Conservation (phyloP, 2,329 filamentous ascomycete genomes). For the Septoria petroselini region DNA sequence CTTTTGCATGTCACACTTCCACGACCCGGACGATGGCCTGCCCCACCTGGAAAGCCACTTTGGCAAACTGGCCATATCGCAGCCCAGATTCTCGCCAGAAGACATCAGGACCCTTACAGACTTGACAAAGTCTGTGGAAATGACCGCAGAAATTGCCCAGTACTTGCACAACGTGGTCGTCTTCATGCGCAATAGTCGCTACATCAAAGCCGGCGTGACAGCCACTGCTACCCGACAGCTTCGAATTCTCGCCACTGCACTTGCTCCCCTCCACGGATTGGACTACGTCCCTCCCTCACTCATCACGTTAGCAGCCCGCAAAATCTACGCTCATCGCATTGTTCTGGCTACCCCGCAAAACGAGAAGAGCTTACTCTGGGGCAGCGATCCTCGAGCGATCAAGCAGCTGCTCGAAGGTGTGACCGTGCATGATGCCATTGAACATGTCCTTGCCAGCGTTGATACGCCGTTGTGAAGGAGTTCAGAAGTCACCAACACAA, state of each 20-base stretch:
- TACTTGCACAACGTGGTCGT: slow-evolving; percentile 86
- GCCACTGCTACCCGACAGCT: slow-evolving; percentile 77
- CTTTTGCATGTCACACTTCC: slow-evolving; percentile 84
- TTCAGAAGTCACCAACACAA: no score
- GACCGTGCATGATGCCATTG: slow-evolving; percentile 55
- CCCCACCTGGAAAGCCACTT: slow-evolving; percentile 63
- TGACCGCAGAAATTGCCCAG: slow-evolving; percentile 73
- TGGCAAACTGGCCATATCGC: slow-evolving; percentile 35
- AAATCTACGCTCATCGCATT: slow-evolving; percentile 85
- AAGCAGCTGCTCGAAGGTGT: slow-evolving; percentile 61
- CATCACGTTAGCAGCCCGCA: slow-evolving; percentile 75
- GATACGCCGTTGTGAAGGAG: slow-evolving; percentile 52
- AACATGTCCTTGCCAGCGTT: slow-evolving; percentile 56
- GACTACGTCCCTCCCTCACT: slow-evolving; percentile 81
- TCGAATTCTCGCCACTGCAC: slow-evolving; percentile 51
- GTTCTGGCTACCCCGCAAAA: slow-evolving; percentile 64
- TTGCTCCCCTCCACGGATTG: slow-evolving; percentile 78
- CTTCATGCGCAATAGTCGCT: slow-evolving; percentile 83
- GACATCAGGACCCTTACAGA: slow-evolving; percentile 59
- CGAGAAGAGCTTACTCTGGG: slow-evolving; percentile 91
- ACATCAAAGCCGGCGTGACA: slow-evolving; percentile 73
- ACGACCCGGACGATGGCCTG: slow-evolving; percentile 68
- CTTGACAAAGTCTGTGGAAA: slow-evolving; percentile 57
- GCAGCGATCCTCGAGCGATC: slow-evolving; percentile 71
- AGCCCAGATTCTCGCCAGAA: slow-evolving; percentile 25